Conservation (phyloP, 2,329 filamentous ascomycete species). For the Fusarium tjaetaba region DNA sequence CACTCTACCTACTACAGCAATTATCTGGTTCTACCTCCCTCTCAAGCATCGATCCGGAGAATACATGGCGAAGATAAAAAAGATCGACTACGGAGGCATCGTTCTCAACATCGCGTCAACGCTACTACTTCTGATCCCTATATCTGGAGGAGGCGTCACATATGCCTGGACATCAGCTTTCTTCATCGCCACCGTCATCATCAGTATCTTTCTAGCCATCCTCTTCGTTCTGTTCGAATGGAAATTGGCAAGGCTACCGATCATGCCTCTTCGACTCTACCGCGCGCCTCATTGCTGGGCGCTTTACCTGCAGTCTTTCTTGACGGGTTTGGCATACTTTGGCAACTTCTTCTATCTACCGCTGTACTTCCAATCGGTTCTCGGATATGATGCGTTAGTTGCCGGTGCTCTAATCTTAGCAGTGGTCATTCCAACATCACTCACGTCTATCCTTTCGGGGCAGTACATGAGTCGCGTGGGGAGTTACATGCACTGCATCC, state of each 20-base stretch:
- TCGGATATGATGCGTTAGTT: neutral
- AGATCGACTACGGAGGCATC: neutral
- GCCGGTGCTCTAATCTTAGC: neutral
- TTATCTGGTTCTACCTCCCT: neutral
- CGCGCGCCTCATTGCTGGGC: neutral
- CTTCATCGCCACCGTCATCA: neutral
- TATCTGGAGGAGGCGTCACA: neutral
- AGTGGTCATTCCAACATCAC: neutral
- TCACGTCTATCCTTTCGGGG: neutral
- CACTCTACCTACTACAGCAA: neutral
- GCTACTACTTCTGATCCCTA: neutral
- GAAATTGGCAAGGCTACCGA: neutral
- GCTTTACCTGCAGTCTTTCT: neutral
- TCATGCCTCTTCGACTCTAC: neutral
- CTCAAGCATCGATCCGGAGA: neutral
- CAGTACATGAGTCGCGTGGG: conserved; percentile 6
- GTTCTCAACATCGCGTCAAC: neutral
- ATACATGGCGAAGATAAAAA: neutral
- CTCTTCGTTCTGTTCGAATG: neutral
- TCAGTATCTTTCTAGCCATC: neutral
- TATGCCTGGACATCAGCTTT: neutral
- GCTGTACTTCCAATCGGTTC: neutral
- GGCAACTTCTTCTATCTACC: neutral
- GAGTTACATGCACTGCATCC: neutral
- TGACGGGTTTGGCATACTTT: neutral